These are phyloP conservation scores for Leccinum cinnamomeum DNA, from an alignment of 1,284 basidiomycete species.

Conservation along the genomic window DNA sequence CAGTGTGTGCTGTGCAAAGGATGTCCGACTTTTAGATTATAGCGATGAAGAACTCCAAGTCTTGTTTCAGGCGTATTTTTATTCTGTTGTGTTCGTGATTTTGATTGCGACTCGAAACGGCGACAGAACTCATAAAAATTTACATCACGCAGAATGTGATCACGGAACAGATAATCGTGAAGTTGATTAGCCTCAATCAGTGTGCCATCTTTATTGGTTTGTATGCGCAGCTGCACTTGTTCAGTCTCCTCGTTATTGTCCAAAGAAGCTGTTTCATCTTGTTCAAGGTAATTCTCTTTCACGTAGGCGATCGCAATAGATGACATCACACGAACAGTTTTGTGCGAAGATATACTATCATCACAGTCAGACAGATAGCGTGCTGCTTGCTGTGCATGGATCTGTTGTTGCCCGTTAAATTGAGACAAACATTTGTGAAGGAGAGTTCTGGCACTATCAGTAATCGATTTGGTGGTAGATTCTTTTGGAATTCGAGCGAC, in stretches of 20 bases:
- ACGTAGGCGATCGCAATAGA: background rate
- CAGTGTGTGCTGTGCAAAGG: background rate
- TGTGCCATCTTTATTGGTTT: background rate
- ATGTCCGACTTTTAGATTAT: background rate
- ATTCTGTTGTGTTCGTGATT: background rate
- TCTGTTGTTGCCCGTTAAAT: conserved; percentile 14
- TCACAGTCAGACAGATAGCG: conserved; percentile 8
- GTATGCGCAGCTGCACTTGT: background rate
- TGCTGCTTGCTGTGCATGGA: conserved; percentile 16
- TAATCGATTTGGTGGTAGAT: too few species aligned
- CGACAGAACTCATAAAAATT: background rate
- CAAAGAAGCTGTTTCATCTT: too few species aligned
- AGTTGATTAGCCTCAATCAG: background rate
- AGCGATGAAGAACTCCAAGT: background rate
- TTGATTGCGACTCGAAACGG: background rate
- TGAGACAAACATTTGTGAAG: conserved; percentile 12
- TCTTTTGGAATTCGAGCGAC: conserved; percentile 1
- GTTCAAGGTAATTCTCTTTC: background rate
- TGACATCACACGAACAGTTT: conserved; percentile 1
- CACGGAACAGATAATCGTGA: background rate
- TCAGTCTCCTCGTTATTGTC: background rate
- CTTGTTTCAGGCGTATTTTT: background rate
- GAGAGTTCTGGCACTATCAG: too few species aligned
- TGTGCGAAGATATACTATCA: conserved; percentile 10
- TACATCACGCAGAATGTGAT: background rate